phyloP scores from a whole-genome alignment of 2,329 filamentous ascomycete genomes.

The Neonectria coccinea region DNA sequence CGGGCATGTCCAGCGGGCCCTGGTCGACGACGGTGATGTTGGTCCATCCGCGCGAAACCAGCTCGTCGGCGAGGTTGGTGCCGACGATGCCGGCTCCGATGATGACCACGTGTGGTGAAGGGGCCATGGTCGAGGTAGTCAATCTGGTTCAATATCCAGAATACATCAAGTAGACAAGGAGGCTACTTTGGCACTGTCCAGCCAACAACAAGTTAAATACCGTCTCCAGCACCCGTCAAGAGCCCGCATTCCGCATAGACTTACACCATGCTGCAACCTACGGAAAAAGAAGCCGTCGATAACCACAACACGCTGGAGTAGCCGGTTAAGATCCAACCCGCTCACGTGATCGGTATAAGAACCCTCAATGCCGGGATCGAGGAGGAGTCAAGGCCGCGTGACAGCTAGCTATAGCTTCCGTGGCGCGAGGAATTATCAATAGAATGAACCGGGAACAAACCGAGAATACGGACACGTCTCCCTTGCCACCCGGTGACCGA shows the following conservation, averaged over 20 bases:
- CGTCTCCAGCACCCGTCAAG: not conserved
- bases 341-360: not conserved
- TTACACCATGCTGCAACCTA: not conserved
- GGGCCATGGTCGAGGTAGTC: slow-evolving; percentile 25
- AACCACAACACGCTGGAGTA: not conserved
- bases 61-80: slow-evolving; percentile 72
- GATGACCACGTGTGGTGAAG: slow-evolving; percentile 63
- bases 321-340: too few relatives aligned
- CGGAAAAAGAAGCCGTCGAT: not conserved
- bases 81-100: slow-evolving; percentile 75
- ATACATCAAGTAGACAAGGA: not conserved
- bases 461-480: not conserved
- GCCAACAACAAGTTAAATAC: not conserved
- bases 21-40: slow-evolving; percentile 75
- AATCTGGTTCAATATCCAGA: too few relatives aligned
- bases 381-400: not conserved
- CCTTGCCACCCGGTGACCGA: not conserved
- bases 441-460: not conserved
- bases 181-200: not conserved
- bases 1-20: slow-evolving; percentile 71
- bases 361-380: not conserved
- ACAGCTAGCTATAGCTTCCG: not conserved
- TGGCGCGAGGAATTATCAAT: not conserved
- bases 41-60: slow-evolving; percentile 70
- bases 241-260: not conserved